Base-by-base conservation (phyloP, 192 early-diverging fungal genomes). In the Pilaira anomala region DNA sequence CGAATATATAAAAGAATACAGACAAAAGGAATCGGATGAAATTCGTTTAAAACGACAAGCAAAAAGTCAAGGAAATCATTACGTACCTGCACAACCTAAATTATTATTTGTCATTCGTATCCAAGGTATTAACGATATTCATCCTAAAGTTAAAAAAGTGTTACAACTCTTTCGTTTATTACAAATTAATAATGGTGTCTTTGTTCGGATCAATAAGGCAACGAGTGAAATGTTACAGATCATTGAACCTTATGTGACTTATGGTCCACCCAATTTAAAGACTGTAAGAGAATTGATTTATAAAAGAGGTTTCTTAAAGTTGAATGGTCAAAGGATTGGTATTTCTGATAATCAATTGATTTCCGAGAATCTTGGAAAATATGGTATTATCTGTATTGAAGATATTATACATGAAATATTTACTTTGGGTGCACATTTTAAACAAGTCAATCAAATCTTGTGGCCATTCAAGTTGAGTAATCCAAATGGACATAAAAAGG, bases 91-190 rank as follows among this genome's bases (percentile, higher is more conserved):
- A 52, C 88, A 99, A 84, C 83, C 93, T 76, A 95, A 97, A 83
- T 88, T 99, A 46, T 90, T 91, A 63, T 97, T 99, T 70, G 95
- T 99, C 53, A 82, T 99, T 79, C 93, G 97, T 79, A 92, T 97
- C 83, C 98, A 98, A 89, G 96, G 94, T 93, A 95, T 99, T 87
- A 98, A 96, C 87, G 91, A 96, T 83, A 88, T 99, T 61, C 82
- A 94, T 45, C 97, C 97, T 74, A 99, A 99, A 87, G 92, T 95
- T 64, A 87, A 93, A 76, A 99, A 99, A 90, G 91, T 98, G 53
- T 84, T 99, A 60, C 96, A 99, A 85, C 86, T 99, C 62, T 84
- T 99, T 74, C 94, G 97, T 85, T 87, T 99, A 70, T 86, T 92
- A 76, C 93, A 96, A 86, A 96, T 99, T 87, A 99, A 99, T 93